Evolutionary conservation across 306 rosid genomes (phyloP).

Genomic region (Ormosia semicastrata): DNA sequence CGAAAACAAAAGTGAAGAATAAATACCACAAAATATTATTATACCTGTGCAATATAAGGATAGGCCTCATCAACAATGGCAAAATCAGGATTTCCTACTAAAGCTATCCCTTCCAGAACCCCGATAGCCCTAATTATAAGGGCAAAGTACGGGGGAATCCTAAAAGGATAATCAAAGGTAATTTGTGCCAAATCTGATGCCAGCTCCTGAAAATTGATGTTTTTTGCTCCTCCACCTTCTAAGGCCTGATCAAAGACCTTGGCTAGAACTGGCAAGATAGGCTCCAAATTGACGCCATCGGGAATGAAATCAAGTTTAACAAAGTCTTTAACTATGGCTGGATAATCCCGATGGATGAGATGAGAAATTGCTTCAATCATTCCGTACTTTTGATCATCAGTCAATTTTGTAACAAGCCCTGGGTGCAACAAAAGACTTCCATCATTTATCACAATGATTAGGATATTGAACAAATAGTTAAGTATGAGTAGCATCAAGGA

Average conservation of each 20-base stretch:
- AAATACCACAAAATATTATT: conserved; percentile 1
- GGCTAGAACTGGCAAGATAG: conserved; percentile 94
- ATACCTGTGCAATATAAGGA: conserved; percentile 98
- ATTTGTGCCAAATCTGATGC: conserved; percentile 98
- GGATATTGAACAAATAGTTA: not conserved
- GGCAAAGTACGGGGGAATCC: conserved; percentile 98
- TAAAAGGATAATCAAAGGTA: conserved; percentile 97
- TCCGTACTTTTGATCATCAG: conserved; percentile 98
- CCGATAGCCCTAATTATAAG: conserved; percentile 98
- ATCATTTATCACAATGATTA: conserved; percentile 17
- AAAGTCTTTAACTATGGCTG: conserved; percentile 91
- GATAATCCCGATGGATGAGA: conserved; percentile 95
- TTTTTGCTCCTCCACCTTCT: conserved; percentile 99
- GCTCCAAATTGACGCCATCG: conserved; percentile 94
- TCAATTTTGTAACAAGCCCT: conserved; percentile 97
- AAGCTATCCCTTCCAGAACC: conserved; percentile 94
- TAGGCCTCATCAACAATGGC: conserved; percentile 98
- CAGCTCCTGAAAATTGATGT: conserved; percentile 95
- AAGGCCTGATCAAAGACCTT: conserved; percentile 99
- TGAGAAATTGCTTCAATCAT: conserved; percentile 98
- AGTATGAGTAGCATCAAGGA: not conserved
- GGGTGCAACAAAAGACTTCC: conserved; percentile 38
- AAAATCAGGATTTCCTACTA: conserved; percentile 96
- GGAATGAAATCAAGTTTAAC: conserved; percentile 90
- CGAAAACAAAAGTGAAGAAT: not conserved